Evolutionary conservation across 352 stramenopile genomes (phyloP), one percentile per base, ranked within the genome.

Genomic region (Phytophthora sp.): DNA sequence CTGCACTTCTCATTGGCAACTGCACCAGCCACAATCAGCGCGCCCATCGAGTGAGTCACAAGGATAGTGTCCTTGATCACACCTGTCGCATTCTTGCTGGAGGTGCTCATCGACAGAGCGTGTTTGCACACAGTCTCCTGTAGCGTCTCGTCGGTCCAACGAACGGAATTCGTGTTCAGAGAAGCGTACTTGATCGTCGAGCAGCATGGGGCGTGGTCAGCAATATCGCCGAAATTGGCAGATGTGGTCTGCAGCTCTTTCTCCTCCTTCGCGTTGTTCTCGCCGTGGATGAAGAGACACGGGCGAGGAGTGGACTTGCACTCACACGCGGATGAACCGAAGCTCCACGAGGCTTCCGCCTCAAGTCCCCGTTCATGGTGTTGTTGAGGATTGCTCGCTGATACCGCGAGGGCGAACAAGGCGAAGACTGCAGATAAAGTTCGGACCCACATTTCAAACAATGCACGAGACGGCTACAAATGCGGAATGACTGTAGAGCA

Each of bases 1-100:
- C 57, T 70, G 66, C 82, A 91, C 63, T 80, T 74, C 24, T 74
- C 66, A 20, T 74, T 79, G 18, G 79, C 78, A 13, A 89, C 39
- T 0, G 73, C 77, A 8, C 73, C 67, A 2, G 57, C 73, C 26
- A 82, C n/a, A 11, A 82, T 72, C 33, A 86, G 56, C 2, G 69
- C 73, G 15, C 75, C 73, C 73, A 84, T 84, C 1, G 78, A 86
- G 58, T 86, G 75, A 7, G 69, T 71, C 13, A 84, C 64, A 7
- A 86, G 36, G 26, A 84, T 84, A 2, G 75, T 76, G 42, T 82
- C 61, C 33, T 76, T 71, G 44, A 82, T 75, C 5, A 67, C 20
- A 6, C 55, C 50, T 6, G 60, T 51, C 3, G 42, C 44, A 1
- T 2, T 16, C 6, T 71, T 42, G 20, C 71, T 77, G 6, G 61